Percentiles rank a stretch among this genome's conserved stretches.
Conservation (phyloP, 1,139 yeast species). For the Geotrichum aggregatum region DNA sequence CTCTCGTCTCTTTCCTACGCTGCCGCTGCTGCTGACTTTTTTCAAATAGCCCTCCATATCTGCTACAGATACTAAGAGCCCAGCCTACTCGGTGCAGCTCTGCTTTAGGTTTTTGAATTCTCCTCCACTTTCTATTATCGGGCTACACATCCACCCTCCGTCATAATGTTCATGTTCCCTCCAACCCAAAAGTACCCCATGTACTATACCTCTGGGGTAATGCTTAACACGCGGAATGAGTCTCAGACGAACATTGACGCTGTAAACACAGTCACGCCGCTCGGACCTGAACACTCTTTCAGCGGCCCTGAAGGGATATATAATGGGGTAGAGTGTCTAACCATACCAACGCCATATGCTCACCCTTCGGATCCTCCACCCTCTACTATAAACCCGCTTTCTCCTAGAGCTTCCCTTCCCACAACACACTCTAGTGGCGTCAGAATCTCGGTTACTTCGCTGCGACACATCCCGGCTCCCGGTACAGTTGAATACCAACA, state of each 20-base stretch:
- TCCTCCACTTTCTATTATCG: too few relatives aligned
- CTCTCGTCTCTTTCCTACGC: too few relatives aligned
- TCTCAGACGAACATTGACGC: constrained; percentile 31
- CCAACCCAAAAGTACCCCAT: constrained; percentile 16
- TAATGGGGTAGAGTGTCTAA: constrained; percentile 33
- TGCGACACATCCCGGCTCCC: constrained; percentile 19
- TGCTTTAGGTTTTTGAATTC: too few relatives aligned
- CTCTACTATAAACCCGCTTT: constrained; percentile 37
- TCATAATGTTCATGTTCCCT: constrained; percentile 18
- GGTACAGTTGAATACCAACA: constrained; percentile 15
- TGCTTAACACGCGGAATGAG: constrained; percentile 14
- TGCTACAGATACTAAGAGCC: too few relatives aligned
- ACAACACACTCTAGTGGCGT: constrained; percentile 32
- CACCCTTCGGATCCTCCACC: constrained; percentile 40
- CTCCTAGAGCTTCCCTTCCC: constrained; percentile 35
- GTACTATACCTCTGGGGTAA: constrained; percentile 14
- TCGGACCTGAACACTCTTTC: constrained; percentile 27
- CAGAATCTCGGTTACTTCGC: constrained; percentile 25
- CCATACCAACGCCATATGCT: constrained; percentile 38
- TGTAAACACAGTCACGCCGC: constrained; percentile 28
- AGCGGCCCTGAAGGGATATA: constrained; percentile 36
- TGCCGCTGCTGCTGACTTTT: too few relatives aligned
- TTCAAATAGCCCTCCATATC: too few relatives aligned
- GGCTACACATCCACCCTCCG: too few relatives aligned
- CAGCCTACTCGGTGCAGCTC: neutral